A percentile compares a stretch with the other conserved stretches of the same genome.
These are phyloP conservation scores for Pseudocercospora crystallina DNA, from an alignment of 2,329 filamentous ascomycete species.

Conservation along the genomic window DNA sequence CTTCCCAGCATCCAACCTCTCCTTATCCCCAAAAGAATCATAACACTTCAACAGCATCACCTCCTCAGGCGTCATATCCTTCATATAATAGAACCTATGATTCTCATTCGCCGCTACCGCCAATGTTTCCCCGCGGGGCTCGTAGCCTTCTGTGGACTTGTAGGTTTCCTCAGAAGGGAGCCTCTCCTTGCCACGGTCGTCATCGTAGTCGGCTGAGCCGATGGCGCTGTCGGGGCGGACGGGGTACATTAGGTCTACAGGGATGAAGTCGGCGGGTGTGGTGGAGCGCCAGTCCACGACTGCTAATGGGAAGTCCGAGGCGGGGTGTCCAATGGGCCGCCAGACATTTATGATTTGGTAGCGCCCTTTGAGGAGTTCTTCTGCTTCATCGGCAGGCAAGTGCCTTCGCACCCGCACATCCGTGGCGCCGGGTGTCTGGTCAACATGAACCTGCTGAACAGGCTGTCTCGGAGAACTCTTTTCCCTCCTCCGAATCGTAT, in stretches of 20 bases:
- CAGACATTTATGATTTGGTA: constrained; percentile 72
- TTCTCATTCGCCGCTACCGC: constrained; percentile 56
- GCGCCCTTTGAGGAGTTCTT: constrained; percentile 56
- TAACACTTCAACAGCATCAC: constrained; percentile 55
- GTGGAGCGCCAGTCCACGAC: constrained; percentile 66
- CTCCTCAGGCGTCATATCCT: constrained; percentile 63
- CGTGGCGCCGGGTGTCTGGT: constrained; percentile 66
- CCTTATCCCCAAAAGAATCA: constrained; percentile 45
- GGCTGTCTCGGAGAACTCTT: constrained; percentile 61
- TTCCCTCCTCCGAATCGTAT: constrained; percentile 62
- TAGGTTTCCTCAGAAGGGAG: constrained; percentile 50
- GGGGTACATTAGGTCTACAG: constrained; percentile 64
- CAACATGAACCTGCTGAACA: constrained; percentile 69
- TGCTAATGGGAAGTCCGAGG: constrained; percentile 67
- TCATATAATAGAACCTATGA: constrained; percentile 65
- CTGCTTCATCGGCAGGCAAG: constrained; percentile 55
- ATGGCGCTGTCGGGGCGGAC: constrained; percentile 39
- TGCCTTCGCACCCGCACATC: constrained; percentile 63
- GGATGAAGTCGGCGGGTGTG: constrained; percentile 56
- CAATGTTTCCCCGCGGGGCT: constrained; percentile 63
- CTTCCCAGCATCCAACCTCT: constrained; percentile 35
- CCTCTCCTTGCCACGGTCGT: constrained; percentile 60
- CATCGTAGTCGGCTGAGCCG: constrained; percentile 39
- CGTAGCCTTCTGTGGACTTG: constrained; percentile 60
- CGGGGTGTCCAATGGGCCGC: constrained; percentile 64